Base-by-base conservation (phyloP, 129 eudicot genomes). In the Flaveria bidentis region DNA sequence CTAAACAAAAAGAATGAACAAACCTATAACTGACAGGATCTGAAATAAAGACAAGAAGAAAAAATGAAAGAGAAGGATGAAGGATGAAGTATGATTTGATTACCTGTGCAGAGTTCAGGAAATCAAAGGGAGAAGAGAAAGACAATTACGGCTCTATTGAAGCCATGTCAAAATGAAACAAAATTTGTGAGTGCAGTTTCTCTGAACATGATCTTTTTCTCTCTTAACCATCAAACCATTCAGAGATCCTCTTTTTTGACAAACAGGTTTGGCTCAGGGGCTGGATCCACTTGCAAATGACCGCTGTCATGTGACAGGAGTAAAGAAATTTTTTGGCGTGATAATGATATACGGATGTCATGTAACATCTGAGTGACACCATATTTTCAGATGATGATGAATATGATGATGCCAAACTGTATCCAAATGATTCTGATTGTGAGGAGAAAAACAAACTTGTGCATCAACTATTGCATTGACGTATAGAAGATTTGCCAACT, bases 371-470 rank as follows among this genome's bases (percentile, higher is more conserved):
- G 10, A n/a, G 2, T 16, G 22, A 52, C 58, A 52, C 22, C 22
- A 7, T 55, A 55, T 55, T 18, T 55, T 55, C 62, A 7, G 14
- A 55, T 1, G 13, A 55, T n/a, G 18, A 6, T 0, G 0, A 26
- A 13, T 18, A 55, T 10, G 26, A 18, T 55, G 62, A 55, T 17
- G 26, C 13, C 12, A 18, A 55, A 11, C 9, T 55, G 25, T 18
- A 55, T 55, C 62, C 62, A 55, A 55, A 55, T 55, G 62, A 55
- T 55, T 53, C 17, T 55, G 62, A 55, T 55, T 55, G 17, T 18
- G 26, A 17, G 62, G 26, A 55, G 11, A 55, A 55, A 55, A 55
- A 55, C 62, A 55, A 55, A 18, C 62, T 55, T 55, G 62, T 6
- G 62, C 2, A 55, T 55, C 62, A 55, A 55, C 9, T 55, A 18